phyloP scores from a whole-genome alignment of 225 moss, liverwort and hornwort genomes.

The Straminergon stramineum region DNA sequence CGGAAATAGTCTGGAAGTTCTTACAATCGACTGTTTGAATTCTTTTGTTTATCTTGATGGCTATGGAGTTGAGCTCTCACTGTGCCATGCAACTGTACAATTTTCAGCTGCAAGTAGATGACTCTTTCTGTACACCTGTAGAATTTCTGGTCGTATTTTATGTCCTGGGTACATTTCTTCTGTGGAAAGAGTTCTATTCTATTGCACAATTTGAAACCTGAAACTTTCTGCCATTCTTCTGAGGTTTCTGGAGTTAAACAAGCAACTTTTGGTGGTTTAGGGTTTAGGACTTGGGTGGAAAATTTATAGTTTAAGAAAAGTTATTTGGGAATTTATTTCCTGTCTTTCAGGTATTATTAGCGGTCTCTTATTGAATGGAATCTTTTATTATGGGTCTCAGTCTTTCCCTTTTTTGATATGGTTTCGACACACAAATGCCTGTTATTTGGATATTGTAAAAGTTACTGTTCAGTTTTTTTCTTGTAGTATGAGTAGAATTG shows the following conservation, averaged over 20 bases:
- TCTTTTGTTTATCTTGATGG: too few relatives aligned
- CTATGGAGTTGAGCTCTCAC: too few relatives aligned
- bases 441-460: too few relatives aligned
- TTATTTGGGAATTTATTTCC: not conserved
- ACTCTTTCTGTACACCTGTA: not conserved
- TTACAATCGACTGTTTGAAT: too few relatives aligned
- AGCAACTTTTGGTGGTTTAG: not conserved
- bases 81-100: too few relatives aligned
- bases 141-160: not conserved
- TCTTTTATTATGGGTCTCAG: too few relatives aligned
- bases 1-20: not conserved
- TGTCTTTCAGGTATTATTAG: not conserved
- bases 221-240: not conserved
- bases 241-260: not conserved
- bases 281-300: not conserved
- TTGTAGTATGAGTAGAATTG: too few relatives aligned
- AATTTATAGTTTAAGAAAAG: not conserved
- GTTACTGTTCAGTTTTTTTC: too few relatives aligned
- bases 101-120: too few relatives aligned
- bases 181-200: slow-evolving; percentile 1
- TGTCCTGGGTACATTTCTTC: not conserved
- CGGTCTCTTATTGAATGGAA: not conserved
- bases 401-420: not conserved
- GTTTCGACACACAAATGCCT: too few relatives aligned
- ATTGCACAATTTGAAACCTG: not conserved